phyloP scores from a whole-genome alignment of 208 protist genomes.

The Leptomonas pyrrhocoris region DNA sequence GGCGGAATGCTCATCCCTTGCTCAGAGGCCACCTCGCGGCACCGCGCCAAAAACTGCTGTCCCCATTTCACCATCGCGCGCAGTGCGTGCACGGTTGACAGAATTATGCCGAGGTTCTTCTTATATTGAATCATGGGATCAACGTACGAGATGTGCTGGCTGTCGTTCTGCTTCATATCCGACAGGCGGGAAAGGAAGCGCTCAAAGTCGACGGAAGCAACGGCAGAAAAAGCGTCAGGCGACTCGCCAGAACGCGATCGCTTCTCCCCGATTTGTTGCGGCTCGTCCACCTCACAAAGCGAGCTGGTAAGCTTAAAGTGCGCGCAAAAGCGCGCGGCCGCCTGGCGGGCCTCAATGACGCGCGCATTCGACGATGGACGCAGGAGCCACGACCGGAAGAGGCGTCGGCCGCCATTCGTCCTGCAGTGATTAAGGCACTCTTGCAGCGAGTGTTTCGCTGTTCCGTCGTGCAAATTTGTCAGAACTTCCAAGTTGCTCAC shows the following conservation, averaged over 20 bases:
- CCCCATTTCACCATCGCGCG: slow-evolving; percentile 70
- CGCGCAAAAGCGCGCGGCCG: slow-evolving; percentile 62
- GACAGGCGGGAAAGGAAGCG: slow-evolving; percentile 77
- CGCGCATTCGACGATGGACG: slow-evolving; percentile 59
- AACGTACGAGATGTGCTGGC: slow-evolving; percentile 73
- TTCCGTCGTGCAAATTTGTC: slow-evolving; percentile 78
- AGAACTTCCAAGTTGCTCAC: slow-evolving; percentile 83
- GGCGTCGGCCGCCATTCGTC: slow-evolving; percentile 80
- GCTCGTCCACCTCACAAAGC: slow-evolving; percentile 14
- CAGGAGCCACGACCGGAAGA: slow-evolving; percentile 86
- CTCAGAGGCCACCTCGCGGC: slow-evolving; percentile 13
- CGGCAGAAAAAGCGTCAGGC: slow-evolving; percentile 13
- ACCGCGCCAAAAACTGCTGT: slow-evolving; percentile 31
- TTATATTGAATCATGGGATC: slow-evolving; percentile 86
- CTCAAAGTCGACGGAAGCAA: slow-evolving; percentile 77
- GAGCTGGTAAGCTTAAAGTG: slow-evolving; percentile 24
- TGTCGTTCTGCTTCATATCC: slow-evolving; percentile 60
- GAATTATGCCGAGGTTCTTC: slow-evolving; percentile 80
- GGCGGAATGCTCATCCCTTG: slow-evolving; percentile 31
- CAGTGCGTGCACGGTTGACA: slow-evolving; percentile 65
- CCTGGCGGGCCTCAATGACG: slow-evolving; percentile 72
- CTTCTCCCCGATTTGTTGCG: slow-evolving; percentile 27
- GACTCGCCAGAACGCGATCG: slow-evolving; percentile 29
- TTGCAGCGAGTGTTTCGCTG: slow-evolving; percentile 70
- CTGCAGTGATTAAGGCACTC: slow-evolving; percentile 67